A percentile compares a stretch with the other conserved stretches of the same genome.
phyloP scores from a whole-genome alignment of 2,329 filamentous ascomycete species.

The Coniochaeta ligniaria region DNA sequence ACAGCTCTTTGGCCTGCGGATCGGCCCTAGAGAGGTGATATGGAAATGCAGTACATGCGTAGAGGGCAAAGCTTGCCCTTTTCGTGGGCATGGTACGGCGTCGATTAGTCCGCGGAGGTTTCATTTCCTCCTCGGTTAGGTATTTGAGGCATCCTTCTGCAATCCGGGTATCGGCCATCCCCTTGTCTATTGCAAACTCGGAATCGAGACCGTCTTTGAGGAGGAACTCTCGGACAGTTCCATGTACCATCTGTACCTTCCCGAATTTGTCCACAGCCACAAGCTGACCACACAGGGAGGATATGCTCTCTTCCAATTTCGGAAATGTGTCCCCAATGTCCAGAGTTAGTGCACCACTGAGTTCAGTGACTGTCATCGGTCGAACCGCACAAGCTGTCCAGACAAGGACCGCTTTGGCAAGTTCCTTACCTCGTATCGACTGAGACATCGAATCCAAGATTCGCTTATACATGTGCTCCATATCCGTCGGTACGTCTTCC shows the following conservation, averaged over 20 bases:
- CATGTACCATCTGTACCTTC: constrained; percentile 26
- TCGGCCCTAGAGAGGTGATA: constrained; percentile 13
- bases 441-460: constrained; percentile 22
- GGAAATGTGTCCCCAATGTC: constrained; percentile 19
- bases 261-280: constrained; percentile 19
- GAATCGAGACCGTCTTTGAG: constrained; percentile 12
- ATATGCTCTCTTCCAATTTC: constrained; percentile 14
- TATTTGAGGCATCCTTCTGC: constrained; percentile 23
- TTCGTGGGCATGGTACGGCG: constrained; percentile 3
- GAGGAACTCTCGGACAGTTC: constrained; percentile 25
- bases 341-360: constrained; percentile 21
- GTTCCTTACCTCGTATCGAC: constrained; percentile 11
- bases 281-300: constrained; percentile 24
- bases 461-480: constrained; percentile 25
- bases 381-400: constrained; percentile 23
- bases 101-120: constrained; percentile 16
- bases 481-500: constrained; percentile 23
- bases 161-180: constrained; percentile 19
- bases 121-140: constrained; percentile 23
- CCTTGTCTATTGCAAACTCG: constrained; percentile 21
- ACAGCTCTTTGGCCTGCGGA: constrained; percentile 9
- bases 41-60: constrained; percentile 20
- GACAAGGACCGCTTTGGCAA: constrained; percentile 24
- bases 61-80: constrained; percentile 12
- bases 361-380: constrained; percentile 22